Evolutionary conservation across 805 yeast species (phyloP), one percentile per base, ranked within the genome.

Genomic region (Kodamaea laetipori): DNA sequence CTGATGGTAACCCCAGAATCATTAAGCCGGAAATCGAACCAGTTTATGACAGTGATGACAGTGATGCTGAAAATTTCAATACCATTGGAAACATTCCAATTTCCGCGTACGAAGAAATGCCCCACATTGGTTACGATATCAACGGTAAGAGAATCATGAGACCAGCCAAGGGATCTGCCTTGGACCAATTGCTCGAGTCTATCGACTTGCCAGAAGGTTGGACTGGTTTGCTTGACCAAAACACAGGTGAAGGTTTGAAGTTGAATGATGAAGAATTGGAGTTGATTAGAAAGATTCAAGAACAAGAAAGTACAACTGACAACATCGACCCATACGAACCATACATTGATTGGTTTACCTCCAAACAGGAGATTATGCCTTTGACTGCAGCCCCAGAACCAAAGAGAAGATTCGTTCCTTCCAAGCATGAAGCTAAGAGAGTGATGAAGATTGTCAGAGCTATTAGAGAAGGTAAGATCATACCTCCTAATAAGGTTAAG

Each of bases 141-240:
- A 94, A 94, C 62, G 99, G 99, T 58, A 92, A 90, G 63, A 81
- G 99, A 60, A 90, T 94, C 60, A 92, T 94, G 98, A 81, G 99
- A 64, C 99, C 99, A 9, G 99, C 98, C 7, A 85, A 88, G 57
- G 96, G 97, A 10, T 82, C 95, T 45, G 99, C 98, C 1, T 76
- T 94, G 52, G 98, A 94, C 58, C 86, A 84, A 57, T 76, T 94
- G 49, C 71, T 94, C 51, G 99, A 92, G 58, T 74, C 82, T 23
- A 94, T 94, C 48, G 99, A 94, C 49, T 73, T 94, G 50, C 99
- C 99, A 10, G 95, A 88, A 66, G 99, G 99, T 18, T 94, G 98
- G 98, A 94, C 99, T 11, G 99, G 99, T 37, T 74, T 94, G 48
- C 69, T 92, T 48, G 98, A 94, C 65, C 85, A 87, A 57, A 77